A percentile compares a stretch with the other conserved stretches of the same genome.
Evolutionary conservation across 192 early-diverging fungal genomes (phyloP).

Genomic region (Spinellus fusiger): DNA sequence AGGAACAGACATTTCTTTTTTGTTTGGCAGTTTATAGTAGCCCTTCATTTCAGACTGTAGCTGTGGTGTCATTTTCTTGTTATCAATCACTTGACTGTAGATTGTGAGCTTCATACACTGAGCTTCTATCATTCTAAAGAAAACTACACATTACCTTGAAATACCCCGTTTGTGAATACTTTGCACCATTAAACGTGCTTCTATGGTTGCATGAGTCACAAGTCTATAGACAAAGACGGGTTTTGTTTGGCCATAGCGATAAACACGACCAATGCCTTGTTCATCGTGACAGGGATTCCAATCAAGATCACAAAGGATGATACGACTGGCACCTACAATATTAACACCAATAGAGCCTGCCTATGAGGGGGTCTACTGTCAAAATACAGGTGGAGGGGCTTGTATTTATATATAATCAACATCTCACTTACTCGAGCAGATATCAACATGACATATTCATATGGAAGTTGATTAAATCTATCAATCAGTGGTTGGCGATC

Average conservation of each 20-base stretch:
- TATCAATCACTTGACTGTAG: not conserved
- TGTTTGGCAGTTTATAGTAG: not conserved
- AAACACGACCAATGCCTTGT: conserved; percentile 96
- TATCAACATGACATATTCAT: conserved; percentile 49
- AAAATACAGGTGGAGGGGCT: not conserved
- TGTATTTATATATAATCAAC: not conserved
- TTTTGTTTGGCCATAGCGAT: conserved; percentile 98
- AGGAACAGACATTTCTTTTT: not conserved
- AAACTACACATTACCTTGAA: conserved; percentile 31
- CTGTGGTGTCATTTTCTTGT: not conserved
- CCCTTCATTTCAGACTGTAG: not conserved
- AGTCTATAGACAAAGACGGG: conserved; percentile 97
- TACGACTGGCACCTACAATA: conserved; percentile 93
- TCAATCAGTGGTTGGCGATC: conserved; percentile 56
- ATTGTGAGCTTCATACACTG: not conserved
- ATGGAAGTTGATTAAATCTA: conserved; percentile 44
- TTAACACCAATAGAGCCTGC: conserved; percentile 98
- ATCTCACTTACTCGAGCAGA: conserved; percentile 39
- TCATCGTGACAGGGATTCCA: conserved; percentile 97
- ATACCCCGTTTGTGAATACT: conserved; percentile 71
- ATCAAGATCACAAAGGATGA: conserved; percentile 92
- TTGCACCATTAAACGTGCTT: conserved; percentile 65
- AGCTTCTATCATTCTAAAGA: conserved; percentile 3
- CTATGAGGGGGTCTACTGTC: conserved; percentile 60
- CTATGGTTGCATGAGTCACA: conserved; percentile 94